These are phyloP conservation scores for Nyctanthes arbortristis DNA, from an alignment of 257 asterid genomes.

Conservation along the genomic window DNA sequence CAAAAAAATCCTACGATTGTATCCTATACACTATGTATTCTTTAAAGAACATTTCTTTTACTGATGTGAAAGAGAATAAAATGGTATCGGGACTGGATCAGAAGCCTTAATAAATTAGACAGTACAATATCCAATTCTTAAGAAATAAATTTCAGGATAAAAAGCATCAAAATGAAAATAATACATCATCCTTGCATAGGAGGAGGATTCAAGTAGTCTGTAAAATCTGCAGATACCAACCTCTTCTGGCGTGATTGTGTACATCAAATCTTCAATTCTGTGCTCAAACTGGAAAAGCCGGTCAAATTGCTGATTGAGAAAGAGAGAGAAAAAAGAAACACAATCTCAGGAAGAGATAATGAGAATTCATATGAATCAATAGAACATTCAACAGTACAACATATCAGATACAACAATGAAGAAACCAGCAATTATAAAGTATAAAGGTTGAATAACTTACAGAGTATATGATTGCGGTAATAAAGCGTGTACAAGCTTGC, in stretches of 20 bases:
- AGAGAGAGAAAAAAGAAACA: slow-evolving; percentile 10
- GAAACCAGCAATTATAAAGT: slow-evolving; percentile 18
- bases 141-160: not conserved
- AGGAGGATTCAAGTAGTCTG: slow-evolving; percentile 12
- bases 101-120: not conserved
- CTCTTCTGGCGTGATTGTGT: slow-evolving; percentile 82
- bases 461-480: slow-evolving; percentile 75
- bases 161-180: not conserved
- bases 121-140: not conserved
- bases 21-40: not conserved
- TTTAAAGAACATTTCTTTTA: not conserved
- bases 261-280: slow-evolving; percentile 82
- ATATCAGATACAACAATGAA: slow-evolving; percentile 1
- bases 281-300: slow-evolving; percentile 87
- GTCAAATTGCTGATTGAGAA: slow-evolving; percentile 98
- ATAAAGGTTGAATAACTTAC: slow-evolving; percentile 48
- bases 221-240: slow-evolving; percentile 39
- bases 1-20: not conserved
- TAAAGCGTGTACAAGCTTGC: slow-evolving; percentile 83
- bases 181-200: not conserved
- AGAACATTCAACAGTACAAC: not conserved
- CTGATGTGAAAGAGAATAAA: not conserved
- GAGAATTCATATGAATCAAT: slow-evolving; percentile 3
- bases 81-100: not conserved
- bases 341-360: slow-evolving; percentile 9